Evolutionary conservation across 108 stramenopile species (phyloP), one percentile per base, ranked within the genome.

Genomic region (Cylindrotheca fusiformis): DNA sequence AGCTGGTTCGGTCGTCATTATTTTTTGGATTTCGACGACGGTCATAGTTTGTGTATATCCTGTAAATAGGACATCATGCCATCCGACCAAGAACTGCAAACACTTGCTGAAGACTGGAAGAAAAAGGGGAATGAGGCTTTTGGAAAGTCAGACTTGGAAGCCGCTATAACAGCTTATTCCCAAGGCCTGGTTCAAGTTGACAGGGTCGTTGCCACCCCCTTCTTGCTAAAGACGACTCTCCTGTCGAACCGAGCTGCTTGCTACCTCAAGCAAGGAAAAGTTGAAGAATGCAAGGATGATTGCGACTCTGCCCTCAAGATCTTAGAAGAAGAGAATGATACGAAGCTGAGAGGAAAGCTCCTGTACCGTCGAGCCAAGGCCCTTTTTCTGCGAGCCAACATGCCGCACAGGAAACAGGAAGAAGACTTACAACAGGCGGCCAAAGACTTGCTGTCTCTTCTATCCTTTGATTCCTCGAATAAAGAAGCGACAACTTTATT

Each of bases 231-330:
- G 52, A 60, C 79, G 17, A 74, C 86, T 2, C 36, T 93, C 21
- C 54, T 83, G 4, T 90, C 85, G 58, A 94, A 90, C 77, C 76
- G 84, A 61, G 86, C 87, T 59, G 86, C 86, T 63, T 94, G 89
- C 47, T 72, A 74, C 20, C 52, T 94, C 6, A 88, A 87, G 32
- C 48, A 52, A 41, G 60, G 61, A 44, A 72, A 75, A 31, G 68
- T 83, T 22, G 48, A 60, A 28, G 54, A 66, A 29, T 88, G 86
- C 46, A 63, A 88, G 22, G 76, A 86, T 21, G 91, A 93, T 69
- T 90, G 88, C 52, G 76, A 82, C 26, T 44, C 57, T 19, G 86
- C 80, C 12, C 53, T 93, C 56, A 21, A 54, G 30, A 33, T 69
- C 26, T 48, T 88, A 36, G 81, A 86, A 26, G 64, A 49, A 20